Evolutionary conservation across 257 asterid species (phyloP), one percentile per base, ranked within the genome.

Genomic region (Coffea eugenioides): DNA sequence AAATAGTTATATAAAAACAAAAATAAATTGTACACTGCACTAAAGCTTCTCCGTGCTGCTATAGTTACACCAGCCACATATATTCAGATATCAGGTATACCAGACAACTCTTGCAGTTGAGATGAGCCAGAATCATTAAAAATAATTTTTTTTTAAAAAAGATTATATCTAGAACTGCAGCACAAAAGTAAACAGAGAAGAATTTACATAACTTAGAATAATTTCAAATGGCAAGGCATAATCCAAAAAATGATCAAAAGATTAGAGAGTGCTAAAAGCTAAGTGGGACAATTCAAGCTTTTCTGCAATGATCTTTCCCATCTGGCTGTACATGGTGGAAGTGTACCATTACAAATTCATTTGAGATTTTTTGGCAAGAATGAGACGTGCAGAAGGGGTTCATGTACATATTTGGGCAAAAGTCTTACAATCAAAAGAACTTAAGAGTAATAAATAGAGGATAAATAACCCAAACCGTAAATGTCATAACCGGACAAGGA

Each of bases 301-400:
- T 36, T 67, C 74, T 73, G 21, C 23, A 8, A 1, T 64, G 25
- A 43, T 36, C 20, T 73, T 48, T 73, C 52, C 57, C 36, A 34
- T 10, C 11, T 74, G 71, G 62, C 67, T 41, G 56, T 73, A 74
- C 79, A 66, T 65, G 66, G 54, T 31, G 74, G 74, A 72, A 46
- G 67, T 27, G 69, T 21, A 49, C 25, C 45, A 23, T 3, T 52
- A 48, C 14, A n/a, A 8, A 4, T 65, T 66, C 15, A 20, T 57
- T 20, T 54, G 20, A 57, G 75, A 9, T 27, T 67, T 65, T 80
- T 61, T 15, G 18, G 52, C n/a, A 72, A 25, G 14, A 41, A 64
- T 36, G 49, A 74, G 36, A 54, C 36, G 18, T 66, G 70, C 75
- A 74, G 79, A 80, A 66, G 52, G 46, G 64, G 11, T 66, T 65